Base-by-base conservation (phyloP, 2,329 filamentous ascomycete species). In the Colletotrichum endophyticum region DNA sequence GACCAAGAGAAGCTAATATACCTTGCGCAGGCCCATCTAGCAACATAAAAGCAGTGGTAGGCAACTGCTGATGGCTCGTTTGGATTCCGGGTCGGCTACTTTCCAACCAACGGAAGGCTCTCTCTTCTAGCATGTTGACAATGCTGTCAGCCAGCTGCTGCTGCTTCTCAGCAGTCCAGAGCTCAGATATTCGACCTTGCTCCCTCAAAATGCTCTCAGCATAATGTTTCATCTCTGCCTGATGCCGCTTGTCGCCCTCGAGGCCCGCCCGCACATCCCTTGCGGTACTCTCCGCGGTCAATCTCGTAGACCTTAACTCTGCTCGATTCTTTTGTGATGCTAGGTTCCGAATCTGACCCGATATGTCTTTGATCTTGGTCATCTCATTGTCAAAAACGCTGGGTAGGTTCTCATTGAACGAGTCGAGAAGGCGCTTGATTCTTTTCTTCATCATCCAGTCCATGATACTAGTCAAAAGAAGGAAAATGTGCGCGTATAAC, bases 401-500 rank as follows among this genome's bases (percentile, higher is more conserved):
- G 1, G 59, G 68, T 3, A 78, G 16, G 28, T 76, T 76, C 3
- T 80, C 76, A 19, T 72, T 78, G 36, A 81, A 81, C 0, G 79
- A 80, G 30, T 80, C 78, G 1, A 80, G 71, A 1, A 80, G 44
- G 0, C 78, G 66, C 3, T 32, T 77, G 9, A 27, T 15, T 11
- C 79, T 72, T 8, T 78, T 80, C 6, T 77, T 63, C 73, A 79
- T 75, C 32, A 80, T 75, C 78, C 78, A 81, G 22, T 79, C 78
- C 78, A 82, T 81, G 3, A 79, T 63, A 8, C 72, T 76, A 0
- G 66, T 67, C 1, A 82, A 61, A 19, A 81, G 79, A 1, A 81
- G 64, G 25, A 82, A 82, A 11, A 81, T 70, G n/a, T 81, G 79
- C 1, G 74, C 78, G n/a, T 81, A 82, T 0, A 81, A 57, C 4